These are phyloP conservation scores for Clonostachys rosea DNA, from an alignment of 2,329 filamentous ascomycete genomes.

Conservation along the genomic window DNA sequence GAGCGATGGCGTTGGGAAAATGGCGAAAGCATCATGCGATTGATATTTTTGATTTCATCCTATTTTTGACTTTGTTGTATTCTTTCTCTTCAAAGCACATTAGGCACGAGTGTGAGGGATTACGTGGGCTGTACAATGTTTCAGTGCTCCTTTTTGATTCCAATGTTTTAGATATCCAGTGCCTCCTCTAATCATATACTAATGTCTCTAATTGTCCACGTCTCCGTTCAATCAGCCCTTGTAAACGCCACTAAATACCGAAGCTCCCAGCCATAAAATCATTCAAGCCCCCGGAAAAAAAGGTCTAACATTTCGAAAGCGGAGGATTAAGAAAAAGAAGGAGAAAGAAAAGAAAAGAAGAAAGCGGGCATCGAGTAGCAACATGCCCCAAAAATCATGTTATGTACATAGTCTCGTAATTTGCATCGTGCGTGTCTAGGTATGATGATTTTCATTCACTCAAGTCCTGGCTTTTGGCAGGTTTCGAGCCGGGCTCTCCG, in stretches of 20 bases:
- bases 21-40: not conserved
- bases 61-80: not conserved
- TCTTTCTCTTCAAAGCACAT: not conserved
- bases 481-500: not conserved
- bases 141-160: too few relatives aligned
- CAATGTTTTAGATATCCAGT: too few relatives aligned
- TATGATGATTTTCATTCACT: too few relatives aligned
- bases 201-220: not conserved
- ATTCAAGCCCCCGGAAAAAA: not conserved
- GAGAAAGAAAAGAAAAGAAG: too few relatives aligned
- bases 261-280: not conserved
- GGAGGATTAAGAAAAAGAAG: too few relatives aligned
- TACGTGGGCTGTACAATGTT: too few relatives aligned
- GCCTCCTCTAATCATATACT: not conserved
- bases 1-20: slow-evolving; percentile 21
- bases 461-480: too few relatives aligned
- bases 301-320: too few relatives aligned
- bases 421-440: too few relatives aligned
- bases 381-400: too few relatives aligned
- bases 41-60: not conserved
- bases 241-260: not conserved
- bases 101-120: not conserved
- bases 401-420: too few relatives aligned
- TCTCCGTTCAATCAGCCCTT: not conserved
- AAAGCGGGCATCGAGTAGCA: too few relatives aligned